These are phyloP conservation scores for Epichloe glyceriae DNA, from an alignment of 2,329 filamentous ascomycete species.

Conservation along the genomic window DNA sequence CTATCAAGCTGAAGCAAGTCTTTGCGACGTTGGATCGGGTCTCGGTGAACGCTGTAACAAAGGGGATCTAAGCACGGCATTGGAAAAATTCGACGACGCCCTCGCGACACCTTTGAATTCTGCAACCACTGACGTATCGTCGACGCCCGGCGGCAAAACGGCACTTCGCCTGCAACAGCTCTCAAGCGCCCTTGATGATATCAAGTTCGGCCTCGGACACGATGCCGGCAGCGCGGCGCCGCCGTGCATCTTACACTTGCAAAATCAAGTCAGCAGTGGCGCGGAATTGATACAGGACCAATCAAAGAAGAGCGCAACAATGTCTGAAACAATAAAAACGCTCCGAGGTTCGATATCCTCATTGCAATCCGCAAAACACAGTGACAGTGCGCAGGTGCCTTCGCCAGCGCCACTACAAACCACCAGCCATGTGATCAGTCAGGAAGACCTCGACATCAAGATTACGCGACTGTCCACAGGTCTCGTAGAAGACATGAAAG, in stretches of 20 bases:
- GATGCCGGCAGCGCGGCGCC: not conserved
- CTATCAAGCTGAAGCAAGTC: not conserved
- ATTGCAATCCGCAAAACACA: not conserved
- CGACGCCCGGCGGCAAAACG: not conserved
- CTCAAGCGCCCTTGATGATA: not conserved
- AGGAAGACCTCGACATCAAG: constrained; percentile 2
- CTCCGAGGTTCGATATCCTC: not conserved
- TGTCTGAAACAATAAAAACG: not conserved
- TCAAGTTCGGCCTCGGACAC: not conserved
- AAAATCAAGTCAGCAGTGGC: not conserved
- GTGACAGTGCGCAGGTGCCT: not conserved
- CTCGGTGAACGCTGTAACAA: not conserved
- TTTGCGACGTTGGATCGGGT: not conserved
- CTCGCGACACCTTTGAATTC: not conserved
- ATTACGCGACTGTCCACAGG: not conserved
- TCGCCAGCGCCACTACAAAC: not conserved
- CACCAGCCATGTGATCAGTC: not conserved
- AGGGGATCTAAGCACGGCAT: not conserved
- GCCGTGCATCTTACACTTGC: not conserved
- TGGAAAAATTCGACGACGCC: constrained; percentile 4
- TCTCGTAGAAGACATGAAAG: not conserved
- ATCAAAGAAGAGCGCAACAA: not conserved
- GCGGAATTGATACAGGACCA: not conserved
- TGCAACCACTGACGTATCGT: not conserved
- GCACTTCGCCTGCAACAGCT: not conserved